A percentile compares a stretch with the other conserved stretches of the same genome.
Conservation (phyloP, 2,329 filamentous ascomycete species). For the Aspergillus vadensis region DNA sequence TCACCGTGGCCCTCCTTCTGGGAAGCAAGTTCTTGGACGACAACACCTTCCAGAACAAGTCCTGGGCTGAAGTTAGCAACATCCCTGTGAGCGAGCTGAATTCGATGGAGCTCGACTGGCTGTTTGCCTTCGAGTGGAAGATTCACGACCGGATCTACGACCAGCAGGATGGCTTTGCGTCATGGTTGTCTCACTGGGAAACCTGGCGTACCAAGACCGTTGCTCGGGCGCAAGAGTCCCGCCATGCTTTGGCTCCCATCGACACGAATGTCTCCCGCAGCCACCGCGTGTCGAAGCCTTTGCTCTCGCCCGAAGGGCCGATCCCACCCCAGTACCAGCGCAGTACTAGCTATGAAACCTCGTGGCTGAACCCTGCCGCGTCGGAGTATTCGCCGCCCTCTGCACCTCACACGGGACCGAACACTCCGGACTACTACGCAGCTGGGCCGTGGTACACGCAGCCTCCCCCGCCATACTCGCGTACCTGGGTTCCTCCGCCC, state of each 20-base stretch:
- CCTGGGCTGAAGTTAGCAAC: conserved; percentile 92
- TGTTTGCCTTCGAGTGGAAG: conserved; percentile 77
- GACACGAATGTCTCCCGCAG: conserved; percentile 64
- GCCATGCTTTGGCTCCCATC: conserved; percentile 60
- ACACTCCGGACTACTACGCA: conserved; percentile 51
- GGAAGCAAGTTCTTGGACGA: conserved; percentile 96
- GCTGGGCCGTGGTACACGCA: conserved; percentile 46
- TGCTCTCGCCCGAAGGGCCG: conserved; percentile 50
- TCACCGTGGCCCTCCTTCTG: conserved; percentile 80
- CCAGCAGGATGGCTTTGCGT: conserved; percentile 67
- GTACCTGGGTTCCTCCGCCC: conserved; percentile 41
- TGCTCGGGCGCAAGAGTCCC: conserved; percentile 49
- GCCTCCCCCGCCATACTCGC: conserved; percentile 45
- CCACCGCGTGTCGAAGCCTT: conserved; percentile 52
- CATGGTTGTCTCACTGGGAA: conserved; percentile 68
- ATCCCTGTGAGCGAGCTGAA: conserved; percentile 85
- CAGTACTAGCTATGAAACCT: conserved; percentile 49
- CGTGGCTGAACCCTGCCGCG: conserved; percentile 52
- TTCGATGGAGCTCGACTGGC: conserved; percentile 82
- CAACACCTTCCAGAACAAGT: conserved; percentile 96
- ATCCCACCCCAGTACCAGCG: conserved; percentile 56
- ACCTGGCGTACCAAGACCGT: conserved; percentile 59
- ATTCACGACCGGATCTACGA: conserved; percentile 83
- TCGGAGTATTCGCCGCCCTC: conserved; percentile 56
- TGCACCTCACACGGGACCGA: conserved; percentile 51